A percentile compares a stretch with the other conserved stretches of the same genome.
These are phyloP conservation scores for Lactuca saligna DNA, from an alignment of 129 eudicot genomes.

Conservation along the genomic window DNA sequence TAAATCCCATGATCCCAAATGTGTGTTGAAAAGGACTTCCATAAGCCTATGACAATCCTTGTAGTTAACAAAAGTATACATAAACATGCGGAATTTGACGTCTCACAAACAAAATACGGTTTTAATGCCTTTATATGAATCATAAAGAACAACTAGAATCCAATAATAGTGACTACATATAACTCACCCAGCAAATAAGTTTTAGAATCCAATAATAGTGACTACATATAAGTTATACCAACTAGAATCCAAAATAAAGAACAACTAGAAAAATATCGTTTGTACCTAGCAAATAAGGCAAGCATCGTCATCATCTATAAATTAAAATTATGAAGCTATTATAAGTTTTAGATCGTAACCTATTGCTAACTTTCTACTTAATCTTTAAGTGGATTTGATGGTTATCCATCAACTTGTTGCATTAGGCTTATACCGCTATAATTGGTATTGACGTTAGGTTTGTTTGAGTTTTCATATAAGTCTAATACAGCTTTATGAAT, in stretches of 20 bases:
- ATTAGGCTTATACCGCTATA: no score
- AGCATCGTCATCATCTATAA: neutral
- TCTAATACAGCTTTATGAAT: no score
- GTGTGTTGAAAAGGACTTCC: neutral
- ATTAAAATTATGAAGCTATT: no score
- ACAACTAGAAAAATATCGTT: neutral
- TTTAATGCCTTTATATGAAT: neutral
- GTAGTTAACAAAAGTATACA: neutral
- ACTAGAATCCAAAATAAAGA: no score
- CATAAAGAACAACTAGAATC: neutral
- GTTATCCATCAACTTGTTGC: no score
- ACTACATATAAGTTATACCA: conserved; percentile 12
- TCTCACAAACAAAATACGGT: neutral
- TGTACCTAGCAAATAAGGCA: neutral
- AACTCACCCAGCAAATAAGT: neutral
- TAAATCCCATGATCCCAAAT: neutral
- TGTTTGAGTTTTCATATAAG: no score
- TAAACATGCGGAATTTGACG: conserved; percentile 2
- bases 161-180: neutral
- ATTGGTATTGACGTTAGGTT: no score
- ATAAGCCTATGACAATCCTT: neutral
- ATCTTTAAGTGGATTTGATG: no score
- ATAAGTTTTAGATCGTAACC: no score
- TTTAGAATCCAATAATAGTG: neutral
- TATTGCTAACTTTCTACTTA: no score